Evolutionary conservation across 169 alveolate species (phyloP).

Genomic region (Pseudocohnilembus persalinus): DNA sequence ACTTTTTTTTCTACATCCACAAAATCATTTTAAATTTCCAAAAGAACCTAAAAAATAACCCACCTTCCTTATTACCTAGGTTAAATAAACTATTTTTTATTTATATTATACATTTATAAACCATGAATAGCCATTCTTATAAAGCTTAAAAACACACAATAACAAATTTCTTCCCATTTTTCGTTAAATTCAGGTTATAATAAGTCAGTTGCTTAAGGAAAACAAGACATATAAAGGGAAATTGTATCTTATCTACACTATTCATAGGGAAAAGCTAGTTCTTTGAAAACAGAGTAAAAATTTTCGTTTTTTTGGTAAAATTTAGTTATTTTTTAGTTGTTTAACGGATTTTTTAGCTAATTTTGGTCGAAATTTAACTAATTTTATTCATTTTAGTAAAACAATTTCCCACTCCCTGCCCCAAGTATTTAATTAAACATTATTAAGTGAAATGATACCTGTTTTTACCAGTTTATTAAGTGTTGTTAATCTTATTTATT

Average conservation of each 20-base stretch:
- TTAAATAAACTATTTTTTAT: slow-evolving; percentile 59
- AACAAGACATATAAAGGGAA: slow-evolving; percentile 58
- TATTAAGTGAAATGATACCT: slow-evolving; percentile 51
- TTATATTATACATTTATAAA: slow-evolving; percentile 49
- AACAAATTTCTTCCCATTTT: slow-evolving; percentile 50
- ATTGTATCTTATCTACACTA: slow-evolving; percentile 82
- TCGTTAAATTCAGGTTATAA: slow-evolving; percentile 52
- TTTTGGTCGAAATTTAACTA: slow-evolving; percentile 6
- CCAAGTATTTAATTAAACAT: slow-evolving; percentile 79
- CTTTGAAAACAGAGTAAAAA: slow-evolving; percentile 5
- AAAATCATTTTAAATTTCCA: slow-evolving; percentile 42
- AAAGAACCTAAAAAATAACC: slow-evolving; percentile 55
- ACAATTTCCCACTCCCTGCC: slow-evolving; percentile 78
- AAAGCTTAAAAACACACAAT: slow-evolving; percentile 53
- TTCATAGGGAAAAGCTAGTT: slow-evolving; percentile 68
- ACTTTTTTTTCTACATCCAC: slow-evolving; percentile 47
- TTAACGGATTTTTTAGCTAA: slow-evolving; percentile 6
- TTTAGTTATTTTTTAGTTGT: slow-evolving; percentile 8
- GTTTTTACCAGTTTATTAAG: slow-evolving; percentile 37
- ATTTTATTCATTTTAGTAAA: slow-evolving; percentile 23
- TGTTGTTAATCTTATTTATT: slow-evolving; percentile 54
- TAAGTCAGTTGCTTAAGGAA: slow-evolving; percentile 51
- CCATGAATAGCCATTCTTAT: slow-evolving; percentile 56
- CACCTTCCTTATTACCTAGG: slow-evolving; percentile 64
- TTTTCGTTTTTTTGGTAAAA: slow-evolving; percentile 7